These are phyloP conservation scores for Monilinia aucupariae DNA, from an alignment of 2,329 filamentous ascomycete genomes.

Conservation along the genomic window DNA sequence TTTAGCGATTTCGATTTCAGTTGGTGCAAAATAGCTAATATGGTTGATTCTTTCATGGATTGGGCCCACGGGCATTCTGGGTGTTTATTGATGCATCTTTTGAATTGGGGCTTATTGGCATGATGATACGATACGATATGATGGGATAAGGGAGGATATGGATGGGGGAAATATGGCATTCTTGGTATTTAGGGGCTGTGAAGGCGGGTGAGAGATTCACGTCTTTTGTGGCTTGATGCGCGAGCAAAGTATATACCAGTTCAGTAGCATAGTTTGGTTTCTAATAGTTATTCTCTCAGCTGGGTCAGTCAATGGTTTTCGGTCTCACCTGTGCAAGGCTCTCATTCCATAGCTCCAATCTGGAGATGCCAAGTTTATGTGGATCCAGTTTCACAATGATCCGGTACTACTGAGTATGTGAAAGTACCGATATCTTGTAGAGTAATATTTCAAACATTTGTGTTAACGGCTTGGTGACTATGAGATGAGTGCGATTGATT, in stretches of 20 bases:
- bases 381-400: neutral
- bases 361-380: neutral
- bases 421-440: neutral
- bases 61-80: slow-evolving; percentile 3
- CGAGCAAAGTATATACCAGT: slow-evolving; percentile 5
- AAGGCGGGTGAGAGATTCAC: neutral
- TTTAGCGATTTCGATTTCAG: slow-evolving; percentile 6
- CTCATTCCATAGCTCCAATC: neutral
- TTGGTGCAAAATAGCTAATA: neutral
- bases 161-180: neutral
- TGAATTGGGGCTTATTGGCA: neutral
- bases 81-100: slow-evolving; percentile 11
- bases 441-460: neutral
- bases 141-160: neutral
- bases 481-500: neutral
- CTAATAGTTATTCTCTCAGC: neutral
- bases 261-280: neutral
- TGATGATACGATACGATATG: neutral
- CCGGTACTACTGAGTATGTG: neutral
- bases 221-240: neutral
- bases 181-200: neutral
- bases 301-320: neutral
- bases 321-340: neutral
- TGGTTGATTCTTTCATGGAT: neutral
- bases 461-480: neutral